Evolutionary conservation across 805 yeast species (phyloP), one percentile per base, ranked within the genome.

Genomic region (Candida morakotiae): DNA sequence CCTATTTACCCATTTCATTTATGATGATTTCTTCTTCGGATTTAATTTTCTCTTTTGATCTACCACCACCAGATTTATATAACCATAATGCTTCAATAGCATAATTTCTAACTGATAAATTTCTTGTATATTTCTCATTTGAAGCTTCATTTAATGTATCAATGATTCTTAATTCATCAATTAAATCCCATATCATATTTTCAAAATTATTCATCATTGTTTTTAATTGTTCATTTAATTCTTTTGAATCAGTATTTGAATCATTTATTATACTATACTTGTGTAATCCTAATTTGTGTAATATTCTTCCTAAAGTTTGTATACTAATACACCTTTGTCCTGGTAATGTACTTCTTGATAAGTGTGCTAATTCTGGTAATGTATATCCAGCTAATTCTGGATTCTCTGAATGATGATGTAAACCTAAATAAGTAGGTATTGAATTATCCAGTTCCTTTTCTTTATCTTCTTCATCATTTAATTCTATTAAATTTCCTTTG

Each of bases 351-450:
- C 96, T 86, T 45, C 96, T 69, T 4, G 88, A 64, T 33, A 87
- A 70, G 47, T 83, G 93, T 1, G 83, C 82, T 35, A 93, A 67
- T 55, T 93, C 99, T 0, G 77, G 68, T 17, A 93, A 55, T 0
- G 97, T 89, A 57, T 93, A 93, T 0, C 99, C 99, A 0, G 98
- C 95, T 36, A 89, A 67, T 31, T 81, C 79, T 0, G 98, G 96
- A 33, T 83, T 79, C 9, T 83, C 87, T 0, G 96, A 74, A 58
- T 93, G 99, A 56, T 93, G 98, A 52, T 87, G 96, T 18, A 93
- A 71, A 0, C 96, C 98, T 27, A 73, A 54, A 27, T 69, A 64
- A 0, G 81, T 69, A 2, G 83, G 78, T 5, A 76, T 58, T 6
- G 44, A 43, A 3, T 40, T 31, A 7, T 40, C 37, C 11, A 42